These are phyloP conservation scores for Neohortaea acidophila DNA, from an alignment of 495 filamentous ascomycete species.

Conservation along the genomic window DNA sequence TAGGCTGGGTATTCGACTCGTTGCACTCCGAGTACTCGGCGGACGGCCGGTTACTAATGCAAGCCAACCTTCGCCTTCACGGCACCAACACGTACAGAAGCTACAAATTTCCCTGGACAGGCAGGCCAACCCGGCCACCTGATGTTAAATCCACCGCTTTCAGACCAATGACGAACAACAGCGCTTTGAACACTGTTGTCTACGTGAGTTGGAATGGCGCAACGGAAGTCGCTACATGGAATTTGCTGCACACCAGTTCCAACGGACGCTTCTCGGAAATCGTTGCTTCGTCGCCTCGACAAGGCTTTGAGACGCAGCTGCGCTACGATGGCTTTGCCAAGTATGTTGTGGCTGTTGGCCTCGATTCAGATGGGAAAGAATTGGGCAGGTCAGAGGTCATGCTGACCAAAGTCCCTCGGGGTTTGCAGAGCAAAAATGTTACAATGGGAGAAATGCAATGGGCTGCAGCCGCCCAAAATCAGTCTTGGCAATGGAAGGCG, in stretches of 20 bases:
- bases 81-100: constrained; percentile 1
- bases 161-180: not conserved
- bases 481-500: too few species aligned
- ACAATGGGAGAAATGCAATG: too few species aligned
- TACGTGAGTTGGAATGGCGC: constrained; percentile 11
- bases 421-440: not conserved
- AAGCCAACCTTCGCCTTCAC: not conserved
- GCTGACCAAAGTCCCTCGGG: too few species aligned
- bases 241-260: not conserved
- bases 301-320: constrained; percentile 1
- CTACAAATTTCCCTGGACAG: constrained; percentile 1
- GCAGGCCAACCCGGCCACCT: not conserved
- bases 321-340: not conserved
- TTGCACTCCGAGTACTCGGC: not conserved
- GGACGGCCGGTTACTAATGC: not conserved
- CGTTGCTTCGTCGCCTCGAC: not conserved
- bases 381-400: not conserved
- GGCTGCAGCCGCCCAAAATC: too few species aligned
- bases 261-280: not conserved
- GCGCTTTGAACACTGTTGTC: not conserved
- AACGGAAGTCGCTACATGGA: constrained; percentile 5
- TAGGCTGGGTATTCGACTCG: not conserved
- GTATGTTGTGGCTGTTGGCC: not conserved
- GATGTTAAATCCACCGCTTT: not conserved
- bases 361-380: not conserved